Evolutionary conservation across 805 yeast species (phyloP).

Genomic region (Yueomyces sinensis): DNA sequence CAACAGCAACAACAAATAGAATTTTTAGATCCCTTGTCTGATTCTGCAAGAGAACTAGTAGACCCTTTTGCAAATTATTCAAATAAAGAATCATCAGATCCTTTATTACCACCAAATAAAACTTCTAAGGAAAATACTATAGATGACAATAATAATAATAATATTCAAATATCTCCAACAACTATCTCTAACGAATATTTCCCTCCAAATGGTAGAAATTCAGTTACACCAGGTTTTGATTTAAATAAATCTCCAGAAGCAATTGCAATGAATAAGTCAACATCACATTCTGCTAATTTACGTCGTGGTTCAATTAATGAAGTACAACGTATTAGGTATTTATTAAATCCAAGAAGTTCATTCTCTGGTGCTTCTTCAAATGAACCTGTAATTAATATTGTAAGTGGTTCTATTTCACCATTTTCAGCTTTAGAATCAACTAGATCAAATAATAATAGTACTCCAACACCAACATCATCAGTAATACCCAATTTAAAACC

Average conservation of each 20-base stretch:
- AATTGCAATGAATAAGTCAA: too few relatives aligned
- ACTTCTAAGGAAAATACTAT: too few relatives aligned
- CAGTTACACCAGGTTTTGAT: too few relatives aligned
- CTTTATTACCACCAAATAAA: neutral
- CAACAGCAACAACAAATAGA: neutral
- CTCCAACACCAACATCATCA: neutral
- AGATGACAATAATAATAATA: too few relatives aligned
- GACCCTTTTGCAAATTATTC: too few relatives aligned
- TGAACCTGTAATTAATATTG: constrained; percentile 6
- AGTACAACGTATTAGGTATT: constrained; percentile 21
- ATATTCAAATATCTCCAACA: neutral
- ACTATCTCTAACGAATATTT: neutral
- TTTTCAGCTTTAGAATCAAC: neutral
- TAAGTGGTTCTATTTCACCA: neutral
- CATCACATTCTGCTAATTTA: constrained; percentile 1
- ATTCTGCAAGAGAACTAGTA: too few relatives aligned
- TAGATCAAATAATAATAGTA: neutral
- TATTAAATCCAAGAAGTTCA: constrained; percentile 24
- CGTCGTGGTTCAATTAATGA: constrained; percentile 22
- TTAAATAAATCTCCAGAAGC: too few relatives aligned
- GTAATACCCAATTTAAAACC: too few relatives aligned
- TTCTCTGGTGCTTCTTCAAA: constrained; percentile 18
- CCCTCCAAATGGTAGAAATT: too few relatives aligned
- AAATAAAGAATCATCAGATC: neutral
- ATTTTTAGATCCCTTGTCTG: too few relatives aligned